Conservation (phyloP, 495 filamentous ascomycete genomes). For the Penicillium silybi region DNA sequence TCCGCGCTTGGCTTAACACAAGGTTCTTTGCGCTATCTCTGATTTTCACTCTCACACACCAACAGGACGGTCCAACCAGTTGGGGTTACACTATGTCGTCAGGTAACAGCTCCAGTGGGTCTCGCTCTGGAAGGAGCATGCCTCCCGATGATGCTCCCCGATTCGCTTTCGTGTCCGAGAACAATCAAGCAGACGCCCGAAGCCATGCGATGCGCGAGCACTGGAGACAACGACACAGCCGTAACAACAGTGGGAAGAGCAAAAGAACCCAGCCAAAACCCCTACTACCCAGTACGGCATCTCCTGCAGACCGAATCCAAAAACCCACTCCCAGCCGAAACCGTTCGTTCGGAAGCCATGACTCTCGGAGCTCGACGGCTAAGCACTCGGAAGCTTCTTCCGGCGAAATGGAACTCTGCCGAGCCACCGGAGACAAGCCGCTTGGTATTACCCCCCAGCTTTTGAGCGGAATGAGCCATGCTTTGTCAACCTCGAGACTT, state of each 20-base stretch:
- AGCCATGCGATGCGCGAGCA: constrained; percentile 28
- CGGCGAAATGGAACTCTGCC: background rate
- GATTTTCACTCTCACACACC: background rate
- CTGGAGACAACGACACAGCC: constrained; percentile 21
- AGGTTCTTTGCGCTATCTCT: background rate
- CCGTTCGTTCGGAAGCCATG: constrained; percentile 3
- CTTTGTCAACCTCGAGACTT: constrained; percentile 15
- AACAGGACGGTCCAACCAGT: background rate
- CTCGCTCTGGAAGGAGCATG: background rate
- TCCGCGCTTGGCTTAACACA: background rate
- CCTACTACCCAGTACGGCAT: background rate
- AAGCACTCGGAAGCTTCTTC: background rate
- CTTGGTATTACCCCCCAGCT: constrained; percentile 12
- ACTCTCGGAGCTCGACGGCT: background rate
- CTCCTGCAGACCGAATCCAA: background rate
- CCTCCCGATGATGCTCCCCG: background rate
- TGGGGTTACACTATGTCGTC: background rate
- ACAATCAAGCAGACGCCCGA: constrained; percentile 15
- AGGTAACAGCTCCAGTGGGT: constrained; percentile 1
- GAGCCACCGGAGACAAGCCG: background rate
- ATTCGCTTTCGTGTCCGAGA: constrained; percentile 20
- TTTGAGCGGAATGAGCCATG: constrained; percentile 10
- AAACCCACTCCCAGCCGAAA: background rate
- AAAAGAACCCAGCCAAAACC: background rate
- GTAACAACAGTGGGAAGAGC: constrained; percentile 12